Evolutionary conservation across 2,329 filamentous ascomycete species (phyloP).

Genomic region (Colletotrichum noveboracense): DNA sequence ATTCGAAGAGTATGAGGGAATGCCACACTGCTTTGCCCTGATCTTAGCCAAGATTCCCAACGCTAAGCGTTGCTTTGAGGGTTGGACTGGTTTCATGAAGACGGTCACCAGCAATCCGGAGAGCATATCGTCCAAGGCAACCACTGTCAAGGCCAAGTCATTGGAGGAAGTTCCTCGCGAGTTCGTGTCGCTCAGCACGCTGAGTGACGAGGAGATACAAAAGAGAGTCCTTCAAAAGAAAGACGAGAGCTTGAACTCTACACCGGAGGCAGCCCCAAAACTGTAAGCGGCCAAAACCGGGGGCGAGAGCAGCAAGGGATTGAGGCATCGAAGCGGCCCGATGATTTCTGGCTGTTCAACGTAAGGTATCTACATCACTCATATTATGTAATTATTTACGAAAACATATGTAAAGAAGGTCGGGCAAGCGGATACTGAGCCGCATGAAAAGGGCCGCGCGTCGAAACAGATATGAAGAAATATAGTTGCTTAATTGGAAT

Average conservation of each 20-base stretch:
- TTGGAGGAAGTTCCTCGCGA: constrained; percentile 52
- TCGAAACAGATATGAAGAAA: neutral
- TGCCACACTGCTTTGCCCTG: constrained; percentile 78
- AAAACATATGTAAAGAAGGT: neutral
- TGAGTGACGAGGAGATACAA: constrained; percentile 47
- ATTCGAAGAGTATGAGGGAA: constrained; percentile 78
- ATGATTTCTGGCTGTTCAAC: neutral
- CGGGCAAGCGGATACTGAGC: neutral
- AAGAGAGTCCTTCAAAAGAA: constrained; percentile 39
- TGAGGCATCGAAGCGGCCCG: neutral
- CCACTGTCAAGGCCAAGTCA: constrained; percentile 54
- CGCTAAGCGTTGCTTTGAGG: constrained; percentile 56
- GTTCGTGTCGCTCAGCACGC: constrained; percentile 46
- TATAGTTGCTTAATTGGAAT: neutral
- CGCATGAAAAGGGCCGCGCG: neutral
- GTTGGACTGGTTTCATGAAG: constrained; percentile 62
- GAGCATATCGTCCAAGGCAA: constrained; percentile 44
- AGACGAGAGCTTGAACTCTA: constrained; percentile 13
- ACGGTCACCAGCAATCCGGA: constrained; percentile 39
- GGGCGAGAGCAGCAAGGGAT: neutral
- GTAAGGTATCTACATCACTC: neutral
- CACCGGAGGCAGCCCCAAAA: constrained; percentile 31
- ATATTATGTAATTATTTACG: neutral
- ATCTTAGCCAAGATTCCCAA: constrained; percentile 54
- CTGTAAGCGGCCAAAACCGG: constrained; percentile 23